phyloP scores from a whole-genome alignment of 495 filamentous ascomycete species.

The Neurospora sp. region DNA sequence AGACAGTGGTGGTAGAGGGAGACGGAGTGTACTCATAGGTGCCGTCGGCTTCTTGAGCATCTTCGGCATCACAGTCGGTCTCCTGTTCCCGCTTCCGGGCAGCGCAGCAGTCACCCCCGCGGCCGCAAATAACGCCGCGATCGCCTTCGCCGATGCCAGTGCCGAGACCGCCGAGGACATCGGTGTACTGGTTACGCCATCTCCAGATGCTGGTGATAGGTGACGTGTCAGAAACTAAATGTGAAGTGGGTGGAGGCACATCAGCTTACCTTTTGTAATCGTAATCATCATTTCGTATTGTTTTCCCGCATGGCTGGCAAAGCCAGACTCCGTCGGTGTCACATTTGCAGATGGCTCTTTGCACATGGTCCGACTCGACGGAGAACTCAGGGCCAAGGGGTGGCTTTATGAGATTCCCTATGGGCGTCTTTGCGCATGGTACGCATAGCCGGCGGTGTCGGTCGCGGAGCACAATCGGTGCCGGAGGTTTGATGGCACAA shows the following conservation, averaged over 20 bases:
- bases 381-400: slow-evolving; percentile 14
- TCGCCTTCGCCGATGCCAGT: slow-evolving; percentile 83
- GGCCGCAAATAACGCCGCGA: slow-evolving; percentile 76
- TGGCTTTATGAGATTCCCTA: slow-evolving; percentile 35
- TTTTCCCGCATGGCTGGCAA: slow-evolving; percentile 67
- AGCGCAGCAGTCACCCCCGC: slow-evolving; percentile 57
- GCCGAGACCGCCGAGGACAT: slow-evolving; percentile 68
- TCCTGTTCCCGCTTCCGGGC: slow-evolving; percentile 67
- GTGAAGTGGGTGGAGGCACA: neutral
- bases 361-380: slow-evolving; percentile 33
- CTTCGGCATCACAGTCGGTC: slow-evolving; percentile 65
- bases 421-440: slow-evolving; percentile 56
- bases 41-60: slow-evolving; percentile 32
- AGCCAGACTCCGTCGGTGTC: slow-evolving; percentile 56
- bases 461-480: slow-evolving; percentile 46
- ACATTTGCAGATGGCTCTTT: slow-evolving; percentile 61
- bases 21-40: slow-evolving; percentile 1
- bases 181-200: slow-evolving; percentile 80
- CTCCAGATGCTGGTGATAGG: slow-evolving; percentile 58
- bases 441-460: slow-evolving; percentile 73
- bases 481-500: slow-evolving; percentile 70
- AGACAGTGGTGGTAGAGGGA: neutral
- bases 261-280: slow-evolving; percentile 49
- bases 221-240: neutral
- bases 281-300: slow-evolving; percentile 55